phyloP scores from a whole-genome alignment of 768 basidiomycete species.

The Podaxis rugospora region DNA sequence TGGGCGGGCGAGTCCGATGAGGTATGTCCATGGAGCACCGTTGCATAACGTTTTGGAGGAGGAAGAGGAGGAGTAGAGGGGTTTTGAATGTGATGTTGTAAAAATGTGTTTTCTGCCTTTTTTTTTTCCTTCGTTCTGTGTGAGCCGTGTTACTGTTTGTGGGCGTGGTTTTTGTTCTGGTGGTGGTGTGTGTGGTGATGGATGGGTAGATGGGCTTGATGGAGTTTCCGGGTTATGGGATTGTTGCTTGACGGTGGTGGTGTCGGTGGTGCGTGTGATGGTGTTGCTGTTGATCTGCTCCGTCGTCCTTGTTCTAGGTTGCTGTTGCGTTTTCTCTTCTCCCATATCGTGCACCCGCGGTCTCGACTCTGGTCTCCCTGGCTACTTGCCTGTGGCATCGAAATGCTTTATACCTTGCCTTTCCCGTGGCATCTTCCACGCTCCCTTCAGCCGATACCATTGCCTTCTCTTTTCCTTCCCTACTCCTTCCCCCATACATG shows the following conservation, averaged over 20 bases:
- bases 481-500: background rate
- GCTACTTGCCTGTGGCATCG: background rate
- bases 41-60: slow-evolving; percentile 85
- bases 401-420: background rate
- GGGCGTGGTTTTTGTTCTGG: background rate
- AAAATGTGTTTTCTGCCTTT: too few relatives aligned
- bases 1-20: slow-evolving; percentile 58
- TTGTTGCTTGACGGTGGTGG: background rate
- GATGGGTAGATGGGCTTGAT: background rate
- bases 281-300: background rate
- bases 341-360: background rate
- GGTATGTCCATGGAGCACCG: slow-evolving; percentile 82
- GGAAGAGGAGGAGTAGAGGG: slow-evolving; percentile 56
- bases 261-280: background rate
- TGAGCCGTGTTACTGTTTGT: slow-evolving; percentile 3
- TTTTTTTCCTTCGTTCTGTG: too few relatives aligned
- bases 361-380: background rate
- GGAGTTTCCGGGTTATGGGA: too few relatives aligned
- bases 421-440: background rate
- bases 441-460: background rate
- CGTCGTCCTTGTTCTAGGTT: background rate
- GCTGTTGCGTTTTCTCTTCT: background rate
- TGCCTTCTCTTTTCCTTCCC: background rate
- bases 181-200: background rate
- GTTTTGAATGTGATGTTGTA: background rate